Percentiles rank a stretch among this genome's conserved stretches.
Evolutionary conservation across 331 rosid species (phyloP).

Genomic region (Acacia concinna): DNA sequence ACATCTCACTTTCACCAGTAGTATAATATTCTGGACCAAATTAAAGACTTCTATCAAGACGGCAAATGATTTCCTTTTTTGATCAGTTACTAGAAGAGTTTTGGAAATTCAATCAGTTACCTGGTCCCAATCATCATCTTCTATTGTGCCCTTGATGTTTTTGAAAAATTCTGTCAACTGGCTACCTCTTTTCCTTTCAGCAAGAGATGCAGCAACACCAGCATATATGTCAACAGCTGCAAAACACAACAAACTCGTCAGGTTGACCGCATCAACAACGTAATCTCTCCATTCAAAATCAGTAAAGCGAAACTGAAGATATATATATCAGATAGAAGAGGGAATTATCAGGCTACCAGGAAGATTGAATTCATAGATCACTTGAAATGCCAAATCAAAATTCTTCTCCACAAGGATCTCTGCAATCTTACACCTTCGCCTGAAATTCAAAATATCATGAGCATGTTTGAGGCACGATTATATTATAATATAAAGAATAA

Average conservation of each 20-base stretch:
- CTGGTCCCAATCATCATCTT: conserved; percentile 98
- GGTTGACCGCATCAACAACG: conserved; percentile 22
- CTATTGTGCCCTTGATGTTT: conserved; percentile 92
- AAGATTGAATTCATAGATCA: conserved; percentile 88
- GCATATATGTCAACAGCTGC: conserved; percentile 98
- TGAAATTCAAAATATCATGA: conserved; percentile 38
- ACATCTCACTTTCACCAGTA: not conserved
- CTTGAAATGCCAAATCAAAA: conserved; percentile 94
- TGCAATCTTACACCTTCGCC: conserved; percentile 91
- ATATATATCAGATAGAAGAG: conserved; percentile 8
- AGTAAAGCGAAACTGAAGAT: conserved; percentile 12
- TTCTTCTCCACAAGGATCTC: conserved; percentile 94
- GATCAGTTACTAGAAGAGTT: conserved; percentile 20
- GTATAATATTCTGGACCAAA: not conserved
- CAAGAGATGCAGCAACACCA: conserved; percentile 93
- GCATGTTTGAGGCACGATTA: conserved; percentile 24
- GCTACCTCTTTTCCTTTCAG: conserved; percentile 90
- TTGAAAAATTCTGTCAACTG: conserved; percentile 91
- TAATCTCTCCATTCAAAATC: not conserved
- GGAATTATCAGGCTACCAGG: conserved; percentile 60
- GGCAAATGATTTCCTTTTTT: conserved; percentile 1
- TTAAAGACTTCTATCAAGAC: conserved; percentile 15
- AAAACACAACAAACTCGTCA: conserved; percentile 30
- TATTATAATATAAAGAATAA: conserved; percentile 16
- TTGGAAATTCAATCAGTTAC: conserved; percentile 43